Evolutionary conservation across 2,329 filamentous ascomycete genomes (phyloP).

Genomic region (Dendrostoma leiphaemia): DNA sequence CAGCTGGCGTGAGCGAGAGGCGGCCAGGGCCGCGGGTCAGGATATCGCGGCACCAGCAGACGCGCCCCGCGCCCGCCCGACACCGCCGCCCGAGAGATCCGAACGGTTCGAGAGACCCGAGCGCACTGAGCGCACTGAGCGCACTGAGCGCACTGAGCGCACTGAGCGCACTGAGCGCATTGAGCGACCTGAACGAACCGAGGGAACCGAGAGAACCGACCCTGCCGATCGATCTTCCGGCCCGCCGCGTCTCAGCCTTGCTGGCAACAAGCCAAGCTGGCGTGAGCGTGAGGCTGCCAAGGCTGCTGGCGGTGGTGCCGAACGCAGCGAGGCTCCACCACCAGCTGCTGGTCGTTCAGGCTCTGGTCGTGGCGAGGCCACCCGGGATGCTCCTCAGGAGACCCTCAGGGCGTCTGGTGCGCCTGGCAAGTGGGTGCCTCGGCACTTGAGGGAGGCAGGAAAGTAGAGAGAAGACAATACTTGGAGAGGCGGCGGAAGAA

Average conservation of each 20-base stretch:
- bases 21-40: slow-evolving; percentile 40
- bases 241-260: slow-evolving; percentile 55
- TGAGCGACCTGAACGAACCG: no score
- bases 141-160: not conserved
- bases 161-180: slow-evolving; percentile 3
- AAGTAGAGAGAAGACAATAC: no score
- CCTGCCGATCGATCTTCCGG: slow-evolving; percentile 37
- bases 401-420: slow-evolving; percentile 50
- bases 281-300: slow-evolving; percentile 58
- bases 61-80: slow-evolving; percentile 28
- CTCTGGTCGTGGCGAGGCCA: slow-evolving; percentile 35
- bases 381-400: slow-evolving; percentile 44
- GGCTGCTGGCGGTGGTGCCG: slow-evolving; percentile 25
- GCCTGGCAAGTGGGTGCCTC: slow-evolving; percentile 60
- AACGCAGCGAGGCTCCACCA: slow-evolving; percentile 25
- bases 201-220: no score
- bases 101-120: not conserved
- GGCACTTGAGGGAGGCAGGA: slow-evolving; percentile 25
- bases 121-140: not conserved
- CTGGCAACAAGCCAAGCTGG: slow-evolving; percentile 50
- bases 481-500: no score
- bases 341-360: slow-evolving; percentile 24
- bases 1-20: slow-evolving; percentile 61
- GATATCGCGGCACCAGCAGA: slow-evolving; percentile 20
- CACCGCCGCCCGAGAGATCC: slow-evolving; percentile 24